Base-by-base conservation (phyloP, 371 early-diverging fungal species). In the Mortierella polycephala region DNA sequence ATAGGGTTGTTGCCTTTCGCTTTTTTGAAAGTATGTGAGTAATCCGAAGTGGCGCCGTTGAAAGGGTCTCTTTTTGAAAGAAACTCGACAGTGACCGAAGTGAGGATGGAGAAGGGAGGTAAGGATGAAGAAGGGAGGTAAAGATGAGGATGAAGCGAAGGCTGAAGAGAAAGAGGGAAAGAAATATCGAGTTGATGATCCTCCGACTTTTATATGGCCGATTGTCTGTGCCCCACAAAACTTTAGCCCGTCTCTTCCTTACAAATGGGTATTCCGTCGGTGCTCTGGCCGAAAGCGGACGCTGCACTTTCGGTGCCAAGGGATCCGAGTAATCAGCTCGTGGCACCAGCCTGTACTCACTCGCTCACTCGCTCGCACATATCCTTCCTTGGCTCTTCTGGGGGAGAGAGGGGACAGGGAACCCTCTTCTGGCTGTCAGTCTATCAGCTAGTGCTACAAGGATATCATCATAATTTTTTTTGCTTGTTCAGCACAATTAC, bases 401-500 rank as follows among this genome's bases (percentile, higher is more conserved):
- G 30, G 30, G 30, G 4, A 30, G 30, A 30, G 30, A 30, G 30
- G 30, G 30, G 30, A 30, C 30, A 30, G 4, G 30, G 30, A 30
- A 30, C 30, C 4, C 30, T 30, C 30, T 30, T 30, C 30, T 30
- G 30, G 30, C 30, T 30, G 30, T 30, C 30, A 30, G 30, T 30
- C 30, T 30, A 30, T 30, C 30, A 30, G 30, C 30, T 4, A 30
- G 30, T 30, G 30, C 30, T 30, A 30, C 30, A 30, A n/a, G n/a
- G 30, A 30, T 30, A 2, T 30, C 30, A 30, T 30, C 30, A 30
- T 30, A 30, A 30, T 46, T 16, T 14, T 59, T 53, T 39, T 9
- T 74, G 74, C 74, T 74, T 74, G 74, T 64, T 74, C 74, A 74
- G 74, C 74, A 63, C 30, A 56, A 67, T 60, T 74, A 50, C 58